A percentile compares a stretch with the other conserved stretches of the same genome.
Evolutionary conservation across 2,329 filamentous ascomycete species (phyloP).

Genomic region (Trichoderma endophyticum): DNA sequence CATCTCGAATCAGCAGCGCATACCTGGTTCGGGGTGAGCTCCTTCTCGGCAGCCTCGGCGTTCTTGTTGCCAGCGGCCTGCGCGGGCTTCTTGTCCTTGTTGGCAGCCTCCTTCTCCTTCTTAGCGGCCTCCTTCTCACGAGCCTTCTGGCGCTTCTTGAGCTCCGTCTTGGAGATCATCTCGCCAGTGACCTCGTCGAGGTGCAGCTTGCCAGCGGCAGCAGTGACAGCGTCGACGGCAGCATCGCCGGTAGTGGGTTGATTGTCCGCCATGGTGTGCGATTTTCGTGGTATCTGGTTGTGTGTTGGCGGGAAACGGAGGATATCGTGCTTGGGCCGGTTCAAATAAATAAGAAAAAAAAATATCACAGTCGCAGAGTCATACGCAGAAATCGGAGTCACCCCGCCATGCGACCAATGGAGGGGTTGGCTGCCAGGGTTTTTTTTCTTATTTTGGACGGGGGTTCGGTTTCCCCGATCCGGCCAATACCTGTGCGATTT

Average conservation of each 20-base stretch:
- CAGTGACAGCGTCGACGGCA: slow-evolving; percentile 50
- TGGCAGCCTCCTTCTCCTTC: slow-evolving; percentile 75
- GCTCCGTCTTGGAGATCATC: slow-evolving; percentile 74
- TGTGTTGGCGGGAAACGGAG: neutral
- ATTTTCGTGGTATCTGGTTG: neutral
- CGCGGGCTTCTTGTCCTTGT: slow-evolving; percentile 32
- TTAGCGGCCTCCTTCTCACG: slow-evolving; percentile 85
- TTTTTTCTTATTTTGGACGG: neutral
- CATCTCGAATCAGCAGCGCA: neutral
- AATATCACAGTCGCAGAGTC: slow-evolving; percentile 13
- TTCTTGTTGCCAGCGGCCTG: slow-evolving; percentile 31
- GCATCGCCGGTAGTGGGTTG: slow-evolving; percentile 32
- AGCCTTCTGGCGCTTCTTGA: slow-evolving; percentile 95
- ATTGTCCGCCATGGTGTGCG: slow-evolving; percentile 33
- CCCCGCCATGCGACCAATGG: slow-evolving; percentile 19
- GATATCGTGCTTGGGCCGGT: neutral
- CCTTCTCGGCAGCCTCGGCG: slow-evolving; percentile 63
- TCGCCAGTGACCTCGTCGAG: slow-evolving; percentile 94
- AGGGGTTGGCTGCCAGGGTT: slow-evolving; percentile 8
- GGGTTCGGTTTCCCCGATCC: slow-evolving; percentile 17
- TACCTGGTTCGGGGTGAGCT: slow-evolving; percentile 54
- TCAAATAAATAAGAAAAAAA: neutral
- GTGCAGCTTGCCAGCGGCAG: slow-evolving; percentile 67
- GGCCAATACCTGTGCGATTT: neutral
- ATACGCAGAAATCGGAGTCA: slow-evolving; percentile 16